Evolutionary conservation across 352 stramenopile genomes (phyloP).

Genomic region (Phytophthora megakarya): DNA sequence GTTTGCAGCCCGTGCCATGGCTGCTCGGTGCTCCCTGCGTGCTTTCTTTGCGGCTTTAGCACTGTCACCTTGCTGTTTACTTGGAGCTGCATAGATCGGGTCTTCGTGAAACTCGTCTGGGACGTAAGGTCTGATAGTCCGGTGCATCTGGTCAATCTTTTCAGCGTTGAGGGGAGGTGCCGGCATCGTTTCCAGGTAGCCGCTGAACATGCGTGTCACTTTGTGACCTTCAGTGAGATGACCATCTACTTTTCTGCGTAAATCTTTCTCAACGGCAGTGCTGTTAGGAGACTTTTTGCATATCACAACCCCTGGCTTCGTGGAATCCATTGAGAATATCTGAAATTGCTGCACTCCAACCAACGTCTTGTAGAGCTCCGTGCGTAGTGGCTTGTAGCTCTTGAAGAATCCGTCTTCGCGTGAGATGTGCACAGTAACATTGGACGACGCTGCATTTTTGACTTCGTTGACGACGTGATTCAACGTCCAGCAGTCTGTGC

Average conservation of each 20-base stretch:
- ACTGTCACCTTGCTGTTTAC: neutral
- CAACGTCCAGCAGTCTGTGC: conserved; percentile 15
- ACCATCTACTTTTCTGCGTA: conserved; percentile 15
- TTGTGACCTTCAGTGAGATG: neutral
- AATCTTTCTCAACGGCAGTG: neutral
- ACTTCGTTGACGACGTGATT: conserved; percentile 11
- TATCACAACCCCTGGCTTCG: neutral
- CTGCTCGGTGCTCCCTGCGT: neutral
- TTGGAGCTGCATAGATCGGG: conserved; percentile 12
- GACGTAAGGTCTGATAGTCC: conserved; percentile 18
- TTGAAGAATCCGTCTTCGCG: neutral
- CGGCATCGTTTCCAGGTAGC: neutral
- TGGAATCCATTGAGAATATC: conserved; percentile 11
- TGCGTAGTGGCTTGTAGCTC: neutral
- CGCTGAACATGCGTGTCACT: neutral
- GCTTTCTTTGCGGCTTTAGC: conserved; percentile 10
- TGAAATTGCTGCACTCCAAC: conserved; percentile 10
- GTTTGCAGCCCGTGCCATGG: neutral
- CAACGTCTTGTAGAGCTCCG: conserved; percentile 10
- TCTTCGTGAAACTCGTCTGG: conserved; percentile 14
- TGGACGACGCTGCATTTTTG: neutral
- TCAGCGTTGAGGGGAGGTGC: conserved; percentile 14
- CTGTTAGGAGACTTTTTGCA: conserved; percentile 3
- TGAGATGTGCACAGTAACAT: neutral
- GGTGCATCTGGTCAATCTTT: conserved; percentile 11